Base-by-base conservation (phyloP, 305 asterid species). In the Andrographis paniculata region DNA sequence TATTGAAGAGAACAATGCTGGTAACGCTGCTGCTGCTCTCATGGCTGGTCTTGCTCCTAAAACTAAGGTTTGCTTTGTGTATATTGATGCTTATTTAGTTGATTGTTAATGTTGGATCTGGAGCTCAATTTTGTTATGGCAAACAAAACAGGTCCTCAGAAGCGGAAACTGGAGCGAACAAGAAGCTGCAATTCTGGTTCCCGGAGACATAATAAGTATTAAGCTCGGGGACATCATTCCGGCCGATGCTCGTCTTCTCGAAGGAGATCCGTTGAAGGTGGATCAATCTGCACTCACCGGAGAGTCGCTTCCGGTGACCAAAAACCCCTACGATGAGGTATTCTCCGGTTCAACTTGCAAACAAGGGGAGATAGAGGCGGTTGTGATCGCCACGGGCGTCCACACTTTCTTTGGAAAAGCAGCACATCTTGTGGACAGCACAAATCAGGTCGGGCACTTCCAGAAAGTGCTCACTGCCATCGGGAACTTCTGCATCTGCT, bases 31-130 rank as follows among this genome's bases (percentile, higher is more conserved):
- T 18, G 82, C 82, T 1, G 82, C 82, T 6, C 74, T 75, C 37
- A 75, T 75, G 82, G 82, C 78, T 14, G 79, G 84, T 14, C 84
- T 76, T 38, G 84, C 84, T 31, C 84, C 84, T 17, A 72, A 76
- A 67, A 65, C 84, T 1, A 76, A 76, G 84, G 80, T 72, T 58
- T 12, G 5, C 24, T 16, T 1, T 27, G 10, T n/a, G 14, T 35
- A 11, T 35, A 35, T 35, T 13, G n/a, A 35, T 35, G 1, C 15
- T 35, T 35, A 5, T 6, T 11, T 10, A 13, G 1, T 3, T 2
- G 14, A 35, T 12, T 5, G n/a, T 13, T 35, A n/a, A 35, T 12
- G n/a, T n/a, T n/a, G n/a, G n/a, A n/a, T n/a, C n/a, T n/a, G n/a
- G n/a, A n/a, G n/a, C n/a, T n/a, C n/a, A n/a, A n/a, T n/a, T n/a